Base-by-base conservation (phyloP, 768 basidiomycete species). In the Mycena crocata region DNA sequence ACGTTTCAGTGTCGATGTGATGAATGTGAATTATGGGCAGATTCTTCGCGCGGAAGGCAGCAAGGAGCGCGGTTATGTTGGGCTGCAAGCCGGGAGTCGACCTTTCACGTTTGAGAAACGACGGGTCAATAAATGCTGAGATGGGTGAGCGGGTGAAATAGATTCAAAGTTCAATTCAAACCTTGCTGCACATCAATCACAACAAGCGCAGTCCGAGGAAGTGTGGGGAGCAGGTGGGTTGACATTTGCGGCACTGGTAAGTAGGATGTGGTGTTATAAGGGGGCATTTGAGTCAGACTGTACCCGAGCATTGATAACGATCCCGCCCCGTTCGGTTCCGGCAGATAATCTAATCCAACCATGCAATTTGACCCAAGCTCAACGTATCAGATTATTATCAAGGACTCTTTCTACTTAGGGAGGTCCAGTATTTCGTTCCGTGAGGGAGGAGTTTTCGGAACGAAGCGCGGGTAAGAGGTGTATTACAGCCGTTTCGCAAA, bases 131-230 rank as follows among this genome's bases (percentile, higher is more conserved):
- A 49, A 69, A 66, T 14, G 64, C 64, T 62, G 39, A 13, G 30
- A 8, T 28, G 15, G 19, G 30, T 51, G 10, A 49, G 64, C 28
- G 2, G 19, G 5, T 12, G n/a, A 35, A 15, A 32, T 2, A 39
- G 13, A 21, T 23, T 28, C 23, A 12, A 32, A 21, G 24, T 2
- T 10, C 13, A 23, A 50, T 50, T 14, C 23, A 13, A 46, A 68
- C 68, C 68, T 62, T 66, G 37, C 35, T 69, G 68, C 4, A 69
- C 62, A 57, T 69, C 68, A 15, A 69, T 66, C 7, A 69, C 68
- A 61, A 69, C 28, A 2, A 69, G 50, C 12, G 68, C 68, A 28
- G 68, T 69, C 1, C 59, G 31, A n/a, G 68, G 60, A 30, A 69
- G 60, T 9, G 4, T n/a, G 17, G 60, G n/a, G n/a, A 39, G 35